Conservation (phyloP, 805 yeast genomes). For the Lachancea sp. region DNA sequence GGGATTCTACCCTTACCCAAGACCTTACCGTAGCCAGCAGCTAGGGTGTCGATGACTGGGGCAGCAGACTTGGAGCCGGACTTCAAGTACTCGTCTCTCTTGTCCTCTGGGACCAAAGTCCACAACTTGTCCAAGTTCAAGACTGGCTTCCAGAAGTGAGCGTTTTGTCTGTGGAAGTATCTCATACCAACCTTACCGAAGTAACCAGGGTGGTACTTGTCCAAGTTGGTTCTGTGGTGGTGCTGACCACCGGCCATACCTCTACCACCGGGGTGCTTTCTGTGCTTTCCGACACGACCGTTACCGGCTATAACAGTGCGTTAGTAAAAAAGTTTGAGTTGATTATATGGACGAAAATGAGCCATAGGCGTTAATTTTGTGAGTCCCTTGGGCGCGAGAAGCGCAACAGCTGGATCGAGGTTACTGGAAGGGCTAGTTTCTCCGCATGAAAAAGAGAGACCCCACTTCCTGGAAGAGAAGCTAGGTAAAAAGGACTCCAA, state of each 20-base stretch:
- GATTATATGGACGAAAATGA: background rate
- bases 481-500: background rate
- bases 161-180: constrained; percentile 93
- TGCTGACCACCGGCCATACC: constrained; percentile 99
- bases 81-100: constrained; percentile 89
- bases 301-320: constrained; percentile 80
- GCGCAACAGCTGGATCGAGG: background rate
- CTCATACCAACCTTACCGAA: constrained; percentile 99
- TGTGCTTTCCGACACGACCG: constrained; percentile 99
- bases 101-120: constrained; percentile 90
- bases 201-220: constrained; percentile 99
- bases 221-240: constrained; percentile 99
- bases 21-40: constrained; percentile 99
- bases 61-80: constrained; percentile 83
- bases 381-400: background rate
- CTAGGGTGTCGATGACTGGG: constrained; percentile 98
- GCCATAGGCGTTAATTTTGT: constrained; percentile 1
- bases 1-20: constrained; percentile 99
- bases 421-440: background rate
- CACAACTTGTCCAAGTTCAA: constrained; percentile 98
- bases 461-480: constrained; percentile 1
- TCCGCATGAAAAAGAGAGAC: background rate
- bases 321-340: constrained; percentile 8
- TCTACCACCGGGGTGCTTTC: constrained; percentile 99
- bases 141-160: constrained; percentile 96